Base-by-base conservation (phyloP, 805 yeast genomes). In the Yarrowia osloensis region DNA sequence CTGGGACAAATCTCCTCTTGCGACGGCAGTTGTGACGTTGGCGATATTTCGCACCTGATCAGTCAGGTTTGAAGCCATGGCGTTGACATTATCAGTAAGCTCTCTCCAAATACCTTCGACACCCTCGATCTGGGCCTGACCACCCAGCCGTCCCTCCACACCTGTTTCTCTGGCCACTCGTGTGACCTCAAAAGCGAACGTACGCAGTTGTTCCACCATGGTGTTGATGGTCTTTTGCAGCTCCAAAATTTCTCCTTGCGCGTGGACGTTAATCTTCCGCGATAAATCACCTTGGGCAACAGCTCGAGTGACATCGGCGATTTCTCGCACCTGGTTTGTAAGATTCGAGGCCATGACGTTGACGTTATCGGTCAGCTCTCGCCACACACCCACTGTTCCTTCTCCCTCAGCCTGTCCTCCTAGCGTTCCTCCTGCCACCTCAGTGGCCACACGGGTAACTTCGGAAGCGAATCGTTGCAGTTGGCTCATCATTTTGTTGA, bases 81-180 rank as follows among this genome's bases (percentile, higher is more conserved):
- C 94, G 75, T 90, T 91, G 67, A 90, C 90, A 72, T 90, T 90
- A 76, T 90, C 97, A 2, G 96, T 88, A 50, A 91, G 81, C 74
- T 89, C 93, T 73, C 88, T 86, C 97, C 97, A 90, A 67, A 90
- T 89, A 67, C 97, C 97, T 71, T 88, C 90, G 29, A 90, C 93
- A 68, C 87, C 88, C 68, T 85, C 87, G 67, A 88, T 88, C 69
- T 86, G 83, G 1, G 96, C 96, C 76, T 90, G 97, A 9, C 97
- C 97, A 65, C 97, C 97, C 65, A 90, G 81, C 61, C 91, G 84
- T 70, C 97, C 97, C 71, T 90, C 90, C 19, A 90, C 96, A 75
- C 97, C 97, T 24, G 92, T 92, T 76, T 91, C 96, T 68, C 95
- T 82, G 2, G 96, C 94, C 13, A 90, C 96, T 69, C 92, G 85